Percentiles rank a stretch among this genome's conserved stretches.
phyloP scores from a whole-genome alignment of 202 grass and related monocot genomes.

The Panicum hallii region DNA sequence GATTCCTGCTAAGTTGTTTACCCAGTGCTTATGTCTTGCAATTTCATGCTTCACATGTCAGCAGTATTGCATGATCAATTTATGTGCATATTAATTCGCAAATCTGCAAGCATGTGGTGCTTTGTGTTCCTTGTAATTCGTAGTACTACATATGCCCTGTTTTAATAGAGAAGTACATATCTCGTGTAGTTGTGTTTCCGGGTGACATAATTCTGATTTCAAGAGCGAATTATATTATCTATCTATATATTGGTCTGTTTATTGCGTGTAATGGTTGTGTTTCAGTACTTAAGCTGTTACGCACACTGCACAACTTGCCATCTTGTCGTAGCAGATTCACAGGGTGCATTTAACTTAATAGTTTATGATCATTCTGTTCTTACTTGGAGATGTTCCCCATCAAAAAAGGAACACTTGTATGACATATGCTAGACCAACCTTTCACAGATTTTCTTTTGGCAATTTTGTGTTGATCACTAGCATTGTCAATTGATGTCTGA shows the following conservation, averaged over 20 bases:
- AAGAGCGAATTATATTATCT: no score
- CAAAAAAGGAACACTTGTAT: neutral
- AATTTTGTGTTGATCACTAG: neutral
- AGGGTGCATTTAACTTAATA: neutral
- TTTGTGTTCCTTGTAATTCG: neutral
- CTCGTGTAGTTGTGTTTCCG: neutral
- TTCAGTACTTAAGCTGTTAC: no score
- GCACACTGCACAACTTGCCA: neutral
- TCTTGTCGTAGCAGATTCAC: neutral
- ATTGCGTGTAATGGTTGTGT: no score
- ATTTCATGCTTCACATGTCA: neutral
- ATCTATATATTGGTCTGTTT: no score
- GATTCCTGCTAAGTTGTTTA: neutral
- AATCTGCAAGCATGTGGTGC: neutral
- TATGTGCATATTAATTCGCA: neutral
- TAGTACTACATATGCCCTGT: neutral
- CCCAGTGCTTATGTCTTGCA: neutral
- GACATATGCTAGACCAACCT: neutral
- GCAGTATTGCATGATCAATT: neutral
- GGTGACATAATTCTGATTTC: neutral
- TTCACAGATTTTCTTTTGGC: neutral
- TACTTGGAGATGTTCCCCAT: neutral
- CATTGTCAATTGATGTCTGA: neutral
- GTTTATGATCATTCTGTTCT: neutral
- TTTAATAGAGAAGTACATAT: neutral